Evolutionary conservation across 2,329 filamentous ascomycete species (phyloP).

Genomic region (Colletotrichum sp.): DNA sequence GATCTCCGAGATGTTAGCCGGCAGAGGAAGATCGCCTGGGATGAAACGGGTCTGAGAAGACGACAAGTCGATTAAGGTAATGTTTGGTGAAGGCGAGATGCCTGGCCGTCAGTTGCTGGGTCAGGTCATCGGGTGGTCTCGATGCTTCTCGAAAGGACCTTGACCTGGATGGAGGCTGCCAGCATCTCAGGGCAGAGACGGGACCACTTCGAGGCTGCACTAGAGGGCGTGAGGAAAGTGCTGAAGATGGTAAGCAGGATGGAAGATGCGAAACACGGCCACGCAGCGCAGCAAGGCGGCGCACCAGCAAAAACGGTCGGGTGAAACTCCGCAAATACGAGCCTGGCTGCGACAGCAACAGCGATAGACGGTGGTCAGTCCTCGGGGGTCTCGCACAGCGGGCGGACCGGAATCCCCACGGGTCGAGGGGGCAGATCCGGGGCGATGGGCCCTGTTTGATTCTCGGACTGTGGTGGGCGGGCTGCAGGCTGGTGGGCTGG

Average conservation of each 20-base stretch:
- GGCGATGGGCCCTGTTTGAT: slow-evolving; percentile 1
- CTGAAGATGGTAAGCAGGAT: slow-evolving; percentile 8
- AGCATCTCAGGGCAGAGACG: neutral
- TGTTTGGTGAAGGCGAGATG: neutral
- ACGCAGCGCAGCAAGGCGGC: neutral
- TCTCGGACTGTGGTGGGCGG: neutral
- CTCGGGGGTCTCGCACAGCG: neutral
- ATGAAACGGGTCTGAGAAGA: slow-evolving; percentile 16
- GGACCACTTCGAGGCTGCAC: neutral
- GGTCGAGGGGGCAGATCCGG: neutral
- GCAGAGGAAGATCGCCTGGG: neutral
- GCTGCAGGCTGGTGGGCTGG: neutral
- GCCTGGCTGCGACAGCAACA: neutral
- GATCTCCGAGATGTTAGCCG: neutral
- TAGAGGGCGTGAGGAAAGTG: neutral
- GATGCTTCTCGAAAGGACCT: neutral
- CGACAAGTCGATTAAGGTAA: neutral
- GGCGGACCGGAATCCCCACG: neutral
- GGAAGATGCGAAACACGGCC: slow-evolving; percentile 15
- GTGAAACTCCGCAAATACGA: slow-evolving; percentile 21
- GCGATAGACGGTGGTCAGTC: neutral
- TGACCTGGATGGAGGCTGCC: neutral
- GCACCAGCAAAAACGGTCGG: slow-evolving; percentile 8
- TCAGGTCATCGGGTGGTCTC: neutral
- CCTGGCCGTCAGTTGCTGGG: neutral